phyloP scores from a whole-genome alignment of 257 asterid genomes.

The Lantana camara region DNA sequence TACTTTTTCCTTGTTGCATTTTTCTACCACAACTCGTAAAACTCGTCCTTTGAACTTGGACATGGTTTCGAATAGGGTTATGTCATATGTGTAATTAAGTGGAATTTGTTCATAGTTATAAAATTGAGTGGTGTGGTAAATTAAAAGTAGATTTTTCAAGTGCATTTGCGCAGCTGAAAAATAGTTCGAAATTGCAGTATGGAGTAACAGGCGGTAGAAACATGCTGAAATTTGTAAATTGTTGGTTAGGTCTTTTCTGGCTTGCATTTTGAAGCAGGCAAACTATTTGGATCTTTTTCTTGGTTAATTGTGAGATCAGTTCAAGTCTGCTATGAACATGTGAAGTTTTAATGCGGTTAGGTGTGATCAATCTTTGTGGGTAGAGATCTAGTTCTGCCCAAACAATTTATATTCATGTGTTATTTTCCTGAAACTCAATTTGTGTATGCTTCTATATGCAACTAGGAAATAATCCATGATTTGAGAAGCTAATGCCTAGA shows the following conservation, averaged over 20 bases:
- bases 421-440: not conserved
- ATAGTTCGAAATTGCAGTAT: not conserved
- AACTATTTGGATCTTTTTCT: not conserved
- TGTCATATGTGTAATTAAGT: not conserved
- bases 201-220: slow-evolving; percentile 12
- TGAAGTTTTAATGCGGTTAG: not conserved
- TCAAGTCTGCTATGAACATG: not conserved
- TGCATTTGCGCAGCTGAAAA: not conserved
- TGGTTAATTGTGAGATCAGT: slow-evolving; percentile 16
- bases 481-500: not conserved
- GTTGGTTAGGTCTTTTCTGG: not conserved
- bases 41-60: not conserved
- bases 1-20: not conserved
- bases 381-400: not conserved
- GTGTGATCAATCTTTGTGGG: too few relatives aligned
- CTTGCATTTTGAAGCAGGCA: not conserved
- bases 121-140: not conserved
- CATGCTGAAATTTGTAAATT: slow-evolving; percentile 16
- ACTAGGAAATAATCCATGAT: not conserved
- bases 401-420: not conserved
- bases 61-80: not conserved
- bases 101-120: not conserved
- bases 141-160: not conserved
- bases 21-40: not conserved
- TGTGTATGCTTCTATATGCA: not conserved